These are phyloP conservation scores for Trifolium repens DNA, from an alignment of 306 rosid genomes.

Conservation along the genomic window DNA sequence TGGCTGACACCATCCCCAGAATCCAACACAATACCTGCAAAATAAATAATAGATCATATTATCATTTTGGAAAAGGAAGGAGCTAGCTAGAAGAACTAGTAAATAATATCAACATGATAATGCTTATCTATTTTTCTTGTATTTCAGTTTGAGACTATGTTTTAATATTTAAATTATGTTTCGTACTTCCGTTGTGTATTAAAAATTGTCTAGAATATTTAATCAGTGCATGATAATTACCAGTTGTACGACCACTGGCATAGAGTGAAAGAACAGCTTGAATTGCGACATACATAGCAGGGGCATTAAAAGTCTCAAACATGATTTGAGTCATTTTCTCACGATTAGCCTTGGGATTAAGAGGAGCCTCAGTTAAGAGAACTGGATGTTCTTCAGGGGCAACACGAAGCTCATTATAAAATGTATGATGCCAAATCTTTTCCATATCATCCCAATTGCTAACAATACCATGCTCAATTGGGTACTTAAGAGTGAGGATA, in stretches of 20 bases:
- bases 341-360: slow-evolving; percentile 94
- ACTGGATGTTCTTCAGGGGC: slow-evolving; percentile 98
- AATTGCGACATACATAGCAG: slow-evolving; percentile 98
- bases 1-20: slow-evolving; percentile 62
- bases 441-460: slow-evolving; percentile 62
- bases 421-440: slow-evolving; percentile 58
- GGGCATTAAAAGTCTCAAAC: slow-evolving; percentile 96
- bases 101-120: no score
- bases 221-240: slow-evolving; percentile 44
- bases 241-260: slow-evolving; percentile 98
- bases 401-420: slow-evolving; percentile 94
- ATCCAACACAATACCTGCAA: slow-evolving; percentile 58
- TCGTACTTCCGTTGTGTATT: no score
- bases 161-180: no score
- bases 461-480: slow-evolving; percentile 91
- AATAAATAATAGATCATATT: slow-evolving; percentile 4
- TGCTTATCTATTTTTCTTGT: no score
- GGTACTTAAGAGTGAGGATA: slow-evolving; percentile 83
- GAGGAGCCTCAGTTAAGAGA: slow-evolving; percentile 93
- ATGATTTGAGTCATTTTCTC: slow-evolving; percentile 98
- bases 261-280: slow-evolving; percentile 96
- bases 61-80: not conserved
- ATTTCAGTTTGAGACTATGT: no score
- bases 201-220: no score
- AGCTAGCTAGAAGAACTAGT: no score